Evolutionary conservation across 805 yeast genomes (phyloP), one percentile per base, ranked within the genome.

Genomic region (Barnettozyma vustinii): DNA sequence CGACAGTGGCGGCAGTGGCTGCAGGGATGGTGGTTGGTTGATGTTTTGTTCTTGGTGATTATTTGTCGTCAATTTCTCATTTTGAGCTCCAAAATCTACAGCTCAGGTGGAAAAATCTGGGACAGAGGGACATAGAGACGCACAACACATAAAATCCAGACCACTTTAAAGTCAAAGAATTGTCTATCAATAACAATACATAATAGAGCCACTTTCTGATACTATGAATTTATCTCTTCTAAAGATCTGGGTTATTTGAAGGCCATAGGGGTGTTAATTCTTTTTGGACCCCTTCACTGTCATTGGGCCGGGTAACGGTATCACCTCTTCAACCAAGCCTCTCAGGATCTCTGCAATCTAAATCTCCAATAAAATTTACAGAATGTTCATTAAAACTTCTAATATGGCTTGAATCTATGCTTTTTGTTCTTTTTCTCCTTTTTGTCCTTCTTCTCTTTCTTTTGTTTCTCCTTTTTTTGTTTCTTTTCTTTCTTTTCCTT

Each of bases 331-430:
- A n/a, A n/a, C n/a, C n/a, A n/a, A n/a, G n/a, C 25, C 25, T 23
- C 25, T 5, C 8, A 5, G 25, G 8, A 23, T 23, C 25, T 23
- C 25, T 8, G 25, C 25, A 23, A n/a, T n/a, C n/a, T n/a, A n/a
- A n/a, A n/a, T n/a, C n/a, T n/a, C n/a, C n/a, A n/a, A n/a, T n/a
- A n/a, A n/a, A n/a, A n/a, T n/a, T n/a, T n/a, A n/a, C n/a, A n/a
- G n/a, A n/a, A n/a, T 23, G 25, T 23, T 8, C 5, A 10, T 26
- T 39, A n/a, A 21, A 10, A n/a, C 6, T 12, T 27, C 57, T 61
- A 81, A 53, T 82, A 81, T 9, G 87, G 87, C 55, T 77, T 79
- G 60, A 69, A 83, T 57, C 83, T 70, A 27, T 63, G 69, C 10
- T 75, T 74, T 46, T 72, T 72, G 52, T 69, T 68, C 18, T 65